Conservation (phyloP, 78 protist species). For the Isochrysis galbana region DNA sequence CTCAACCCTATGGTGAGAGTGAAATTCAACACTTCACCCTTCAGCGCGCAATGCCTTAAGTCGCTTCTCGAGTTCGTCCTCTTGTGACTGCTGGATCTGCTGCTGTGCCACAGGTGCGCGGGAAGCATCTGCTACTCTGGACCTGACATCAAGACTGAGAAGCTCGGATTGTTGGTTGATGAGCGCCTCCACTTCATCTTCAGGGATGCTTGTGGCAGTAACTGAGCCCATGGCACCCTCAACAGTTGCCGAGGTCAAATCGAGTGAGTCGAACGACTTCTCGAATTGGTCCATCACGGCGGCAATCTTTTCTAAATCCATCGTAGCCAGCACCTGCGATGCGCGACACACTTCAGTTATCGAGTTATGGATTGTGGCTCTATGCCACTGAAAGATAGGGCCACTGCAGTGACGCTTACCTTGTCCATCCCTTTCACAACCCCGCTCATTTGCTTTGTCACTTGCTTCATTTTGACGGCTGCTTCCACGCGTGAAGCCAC, state of each 20-base stretch:
- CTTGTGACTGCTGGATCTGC: background rate
- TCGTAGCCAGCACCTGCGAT: conserved; percentile 50
- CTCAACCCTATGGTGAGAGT: no score
- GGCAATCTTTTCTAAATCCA: conserved; percentile 80
- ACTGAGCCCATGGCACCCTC: conserved; percentile 37
- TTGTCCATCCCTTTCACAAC: conserved; percentile 84
- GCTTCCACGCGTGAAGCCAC: conserved; percentile 90
- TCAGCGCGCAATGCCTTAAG: background rate
- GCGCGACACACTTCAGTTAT: no score
- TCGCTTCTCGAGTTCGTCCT: background rate
- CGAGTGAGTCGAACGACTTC: conserved; percentile 88
- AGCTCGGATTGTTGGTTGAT: background rate
- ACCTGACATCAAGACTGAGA: background rate
- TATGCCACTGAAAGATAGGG: no score
- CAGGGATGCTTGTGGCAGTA: background rate
- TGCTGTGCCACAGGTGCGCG: no score
- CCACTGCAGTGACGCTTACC: no score
- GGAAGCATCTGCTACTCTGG: background rate
- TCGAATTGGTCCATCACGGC: conserved; percentile 94
- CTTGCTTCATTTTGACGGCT: conserved; percentile 84
- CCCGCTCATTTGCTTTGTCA: conserved; percentile 82
- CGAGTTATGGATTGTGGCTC: no score
- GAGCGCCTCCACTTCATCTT: background rate
- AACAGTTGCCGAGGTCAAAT: conserved; percentile 81
- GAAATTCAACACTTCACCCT: no score